Conservation (phyloP, 1,284 basidiomycete genomes). For the Amylostereum chailletii region DNA sequence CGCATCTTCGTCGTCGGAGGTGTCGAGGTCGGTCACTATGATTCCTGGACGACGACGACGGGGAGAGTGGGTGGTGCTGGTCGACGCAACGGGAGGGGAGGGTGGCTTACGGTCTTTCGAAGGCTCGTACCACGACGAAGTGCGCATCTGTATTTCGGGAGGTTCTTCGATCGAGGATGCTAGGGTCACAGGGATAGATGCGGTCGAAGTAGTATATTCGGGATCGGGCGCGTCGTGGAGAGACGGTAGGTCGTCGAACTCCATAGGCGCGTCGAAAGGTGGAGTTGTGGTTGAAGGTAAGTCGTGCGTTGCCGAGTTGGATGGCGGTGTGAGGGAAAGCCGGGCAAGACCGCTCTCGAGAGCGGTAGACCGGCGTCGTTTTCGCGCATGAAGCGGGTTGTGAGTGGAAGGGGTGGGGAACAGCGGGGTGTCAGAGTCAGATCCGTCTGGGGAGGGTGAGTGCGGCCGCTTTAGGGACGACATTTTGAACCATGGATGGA, state of each 20-base stretch:
- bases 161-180: slow-evolving; percentile 42
- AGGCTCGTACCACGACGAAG: slow-evolving; percentile 56
- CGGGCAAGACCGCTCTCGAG: slow-evolving; percentile 52
- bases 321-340: slow-evolving; percentile 28
- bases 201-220: slow-evolving; percentile 3
- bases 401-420: neutral
- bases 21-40: slow-evolving; percentile 54
- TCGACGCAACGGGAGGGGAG: slow-evolving; percentile 2
- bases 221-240: neutral
- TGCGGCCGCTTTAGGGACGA: slow-evolving; percentile 41
- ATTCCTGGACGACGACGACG: slow-evolving; percentile 32
- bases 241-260: slow-evolving; percentile 1
- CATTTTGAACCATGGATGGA: slow-evolving; percentile 48
- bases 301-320: slow-evolving; percentile 2
- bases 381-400: slow-evolving; percentile 22
- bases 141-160: slow-evolving; percentile 51
- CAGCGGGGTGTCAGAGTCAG: slow-evolving; percentile 12
- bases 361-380: slow-evolving; percentile 39
- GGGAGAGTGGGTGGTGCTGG: slow-evolving; percentile 2
- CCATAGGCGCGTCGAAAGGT: slow-evolving; percentile 9
- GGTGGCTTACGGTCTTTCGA: slow-evolving; percentile 54
- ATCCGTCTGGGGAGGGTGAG: slow-evolving; percentile 15
- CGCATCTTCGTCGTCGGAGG: slow-evolving; percentile 30
- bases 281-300: neutral
- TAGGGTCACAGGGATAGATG: slow-evolving; percentile 16